Conservation (phyloP, 805 yeast species). For the Zygoascus biomembranicola region DNA sequence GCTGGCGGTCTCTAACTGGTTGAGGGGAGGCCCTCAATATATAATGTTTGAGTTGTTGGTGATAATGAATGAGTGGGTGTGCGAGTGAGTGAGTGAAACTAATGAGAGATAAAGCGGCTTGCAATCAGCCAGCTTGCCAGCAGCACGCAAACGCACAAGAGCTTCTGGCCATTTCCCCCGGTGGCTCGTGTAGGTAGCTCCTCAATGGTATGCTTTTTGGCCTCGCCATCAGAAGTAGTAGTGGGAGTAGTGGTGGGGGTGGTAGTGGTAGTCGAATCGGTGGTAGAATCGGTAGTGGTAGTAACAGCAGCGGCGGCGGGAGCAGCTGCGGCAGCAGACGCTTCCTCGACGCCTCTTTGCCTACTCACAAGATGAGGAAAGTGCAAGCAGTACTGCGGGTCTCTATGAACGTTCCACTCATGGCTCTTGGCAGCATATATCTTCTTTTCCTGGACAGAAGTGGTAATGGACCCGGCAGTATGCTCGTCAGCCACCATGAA, state of each 20-base stretch:
- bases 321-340: no score
- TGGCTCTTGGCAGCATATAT: constrained; percentile 52
- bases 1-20: no score
- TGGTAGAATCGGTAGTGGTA: no score
- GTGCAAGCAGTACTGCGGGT: background rate
- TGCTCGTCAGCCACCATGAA: constrained; percentile 85
- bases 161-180: background rate
- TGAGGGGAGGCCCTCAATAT: no score
- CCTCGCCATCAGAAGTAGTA: no score
- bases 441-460: constrained; percentile 40
- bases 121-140: constrained; percentile 15
- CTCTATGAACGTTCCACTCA: constrained; percentile 51
- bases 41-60: no score
- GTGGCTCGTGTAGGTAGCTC: background rate
- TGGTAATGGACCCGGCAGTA: constrained; percentile 73
- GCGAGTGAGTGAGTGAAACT: no score
- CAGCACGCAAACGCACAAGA: constrained; percentile 11
- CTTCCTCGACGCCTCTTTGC: no score
- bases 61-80: no score
- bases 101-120: background rate
- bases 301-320: no score
- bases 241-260: no score
- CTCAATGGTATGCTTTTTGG: background rate
- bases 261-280: no score
- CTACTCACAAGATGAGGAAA: background rate